Evolutionary conservation across 2,329 filamentous ascomycete species (phyloP).

Genomic region (Teratosphaeria zuluensis): DNA sequence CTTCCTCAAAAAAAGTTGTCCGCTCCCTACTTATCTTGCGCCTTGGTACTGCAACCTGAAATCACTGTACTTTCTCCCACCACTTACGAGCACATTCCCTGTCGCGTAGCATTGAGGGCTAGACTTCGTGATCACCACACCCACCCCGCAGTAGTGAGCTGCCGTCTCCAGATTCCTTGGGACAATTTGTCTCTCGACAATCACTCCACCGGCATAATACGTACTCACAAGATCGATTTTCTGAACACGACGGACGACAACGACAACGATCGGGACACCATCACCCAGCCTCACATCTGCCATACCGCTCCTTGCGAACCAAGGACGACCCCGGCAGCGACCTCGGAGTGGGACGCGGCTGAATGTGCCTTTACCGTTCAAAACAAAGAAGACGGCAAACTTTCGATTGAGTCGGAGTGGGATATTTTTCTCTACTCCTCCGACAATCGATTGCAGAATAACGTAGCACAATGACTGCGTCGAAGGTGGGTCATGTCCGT

Average conservation of each 20-base stretch:
- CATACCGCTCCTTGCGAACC: not conserved
- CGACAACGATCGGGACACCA: not conserved
- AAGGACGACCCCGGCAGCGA: not conserved
- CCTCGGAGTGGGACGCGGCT: not conserved
- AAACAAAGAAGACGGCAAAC: not conserved
- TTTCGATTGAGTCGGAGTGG: not conserved
- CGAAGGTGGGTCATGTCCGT: slow-evolving; percentile 10
- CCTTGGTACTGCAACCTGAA: not conserved
- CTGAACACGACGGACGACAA: not conserved
- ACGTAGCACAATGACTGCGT: slow-evolving; percentile 9
- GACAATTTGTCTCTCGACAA: not conserved
- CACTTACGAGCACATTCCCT: not conserved
- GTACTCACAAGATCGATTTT: not conserved
- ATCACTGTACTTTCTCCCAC: not conserved
- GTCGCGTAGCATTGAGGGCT: not conserved
- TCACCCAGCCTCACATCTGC: not conserved
- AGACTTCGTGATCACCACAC: not conserved
- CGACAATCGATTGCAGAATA: not conserved
- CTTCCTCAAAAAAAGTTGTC: not conserved
- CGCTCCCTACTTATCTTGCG: not conserved
- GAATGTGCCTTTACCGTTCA: not conserved
- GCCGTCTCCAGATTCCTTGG: not conserved
- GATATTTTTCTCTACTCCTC: not conserved
- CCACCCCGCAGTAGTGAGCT: not conserved
- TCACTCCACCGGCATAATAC: not conserved